phyloP scores from a whole-genome alignment of 495 filamentous ascomycete species.

The Trichoderma asperelloides region DNA sequence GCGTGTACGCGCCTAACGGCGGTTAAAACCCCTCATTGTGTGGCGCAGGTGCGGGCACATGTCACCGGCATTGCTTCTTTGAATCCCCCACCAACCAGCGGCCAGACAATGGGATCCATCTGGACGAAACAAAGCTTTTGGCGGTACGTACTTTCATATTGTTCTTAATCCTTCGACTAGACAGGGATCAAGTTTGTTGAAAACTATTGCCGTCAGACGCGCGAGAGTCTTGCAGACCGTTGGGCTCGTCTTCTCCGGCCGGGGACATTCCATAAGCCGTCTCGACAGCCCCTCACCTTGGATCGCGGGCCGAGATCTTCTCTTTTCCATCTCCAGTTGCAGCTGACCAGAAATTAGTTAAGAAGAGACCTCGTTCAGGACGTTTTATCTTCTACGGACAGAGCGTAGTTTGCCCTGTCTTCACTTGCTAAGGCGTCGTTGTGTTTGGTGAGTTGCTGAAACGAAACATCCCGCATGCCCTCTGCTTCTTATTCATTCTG shows the following conservation, averaged over 20 bases:
- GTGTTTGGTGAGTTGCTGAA: neutral
- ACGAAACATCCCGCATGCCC: neutral
- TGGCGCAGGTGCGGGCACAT: neutral
- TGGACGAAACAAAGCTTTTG: neutral
- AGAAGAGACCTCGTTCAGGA: neutral
- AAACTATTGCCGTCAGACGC: neutral
- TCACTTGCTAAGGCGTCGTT: neutral
- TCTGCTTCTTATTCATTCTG: neutral
- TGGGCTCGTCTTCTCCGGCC: neutral
- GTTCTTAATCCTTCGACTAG: constrained; percentile 3
- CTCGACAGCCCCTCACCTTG: neutral
- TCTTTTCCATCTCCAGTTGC: neutral
- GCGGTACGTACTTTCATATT: constrained; percentile 4
- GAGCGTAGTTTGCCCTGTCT: neutral
- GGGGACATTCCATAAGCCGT: neutral
- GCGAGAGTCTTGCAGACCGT: neutral
- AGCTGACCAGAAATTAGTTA: neutral
- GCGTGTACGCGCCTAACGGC: neutral
- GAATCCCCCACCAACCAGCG: neutral
- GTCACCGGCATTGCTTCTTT: neutral
- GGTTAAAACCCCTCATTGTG: neutral
- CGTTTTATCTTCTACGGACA: neutral
- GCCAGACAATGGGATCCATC: too few species aligned
- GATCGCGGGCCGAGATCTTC: neutral
- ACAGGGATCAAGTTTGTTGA: neutral